Percentiles rank a stretch among this genome's conserved stretches.
These are phyloP conservation scores for Backusella australiensis DNA, from an alignment of 192 early-diverging fungal genomes.

Conservation along the genomic window DNA sequence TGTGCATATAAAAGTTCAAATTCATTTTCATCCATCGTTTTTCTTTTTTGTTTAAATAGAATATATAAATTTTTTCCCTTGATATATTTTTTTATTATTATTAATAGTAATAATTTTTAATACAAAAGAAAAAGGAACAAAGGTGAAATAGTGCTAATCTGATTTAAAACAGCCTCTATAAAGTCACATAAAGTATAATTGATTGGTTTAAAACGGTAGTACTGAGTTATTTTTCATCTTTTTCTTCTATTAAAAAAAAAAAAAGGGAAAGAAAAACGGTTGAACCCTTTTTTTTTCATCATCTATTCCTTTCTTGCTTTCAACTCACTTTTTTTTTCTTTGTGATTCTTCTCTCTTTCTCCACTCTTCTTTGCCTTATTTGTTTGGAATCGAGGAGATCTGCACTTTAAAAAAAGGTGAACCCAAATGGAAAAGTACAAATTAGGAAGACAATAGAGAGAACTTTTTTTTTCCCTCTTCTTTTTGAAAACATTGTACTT, in stretches of 20 bases:
- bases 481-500: not conserved
- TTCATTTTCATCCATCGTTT: slow-evolving; percentile 25
- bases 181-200: not conserved
- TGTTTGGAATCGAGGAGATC: no score
- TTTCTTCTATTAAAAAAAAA: not conserved
- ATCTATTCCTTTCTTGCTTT: not conserved
- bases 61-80: not conserved
- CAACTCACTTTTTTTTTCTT: not conserved
- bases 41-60: not conserved
- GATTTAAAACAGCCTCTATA: not conserved
- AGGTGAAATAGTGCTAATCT: not conserved
- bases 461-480: not conserved
- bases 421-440: not conserved
- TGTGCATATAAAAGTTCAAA: slow-evolving; percentile 19
- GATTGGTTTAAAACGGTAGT: not conserved
- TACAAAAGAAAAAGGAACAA: not conserved
- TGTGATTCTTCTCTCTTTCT: not conserved
- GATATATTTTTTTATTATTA: not conserved
- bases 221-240: not conserved
- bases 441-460: not conserved
- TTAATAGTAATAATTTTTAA: not conserved
- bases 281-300: not conserved
- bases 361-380: not conserved
- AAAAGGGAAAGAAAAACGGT: not conserved
- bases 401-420: not conserved